Evolutionary conservation across 2,329 filamentous ascomycete species (phyloP).

Genomic region (Colletotrichum lindemuthianum): DNA sequence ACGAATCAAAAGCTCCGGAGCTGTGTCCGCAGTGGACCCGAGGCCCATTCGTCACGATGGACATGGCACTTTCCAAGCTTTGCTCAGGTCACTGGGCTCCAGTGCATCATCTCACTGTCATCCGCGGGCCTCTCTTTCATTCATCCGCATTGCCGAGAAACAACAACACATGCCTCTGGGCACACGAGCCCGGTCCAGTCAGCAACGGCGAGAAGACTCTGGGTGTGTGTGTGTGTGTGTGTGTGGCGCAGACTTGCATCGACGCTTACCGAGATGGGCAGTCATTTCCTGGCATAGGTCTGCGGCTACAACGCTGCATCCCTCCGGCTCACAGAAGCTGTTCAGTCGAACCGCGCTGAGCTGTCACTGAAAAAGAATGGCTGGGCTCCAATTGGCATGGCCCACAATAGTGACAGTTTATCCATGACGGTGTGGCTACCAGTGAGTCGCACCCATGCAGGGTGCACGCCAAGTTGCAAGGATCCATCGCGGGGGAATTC

Average conservation of each 20-base stretch:
- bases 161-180: too few species aligned
- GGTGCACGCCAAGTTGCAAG: slow-evolving; percentile 27
- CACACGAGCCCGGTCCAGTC: too few species aligned
- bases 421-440: slow-evolving; percentile 22
- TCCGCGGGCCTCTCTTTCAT: background rate
- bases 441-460: slow-evolving; percentile 13
- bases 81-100: background rate
- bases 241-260: too few species aligned
- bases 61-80: slow-evolving; percentile 15
- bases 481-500: slow-evolving; percentile 22
- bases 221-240: too few species aligned
- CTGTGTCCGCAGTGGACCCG: slow-evolving; percentile 13
- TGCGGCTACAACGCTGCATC: too few species aligned
- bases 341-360: too few species aligned
- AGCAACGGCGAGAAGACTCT: too few species aligned
- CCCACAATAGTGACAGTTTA: slow-evolving; percentile 7
- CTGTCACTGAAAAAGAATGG: slow-evolving; percentile 10
- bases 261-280: too few species aligned
- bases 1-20: slow-evolving; percentile 8
- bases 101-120: background rate
- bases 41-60: slow-evolving; percentile 4
- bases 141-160: background rate
- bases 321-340: background rate
- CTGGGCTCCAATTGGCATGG: slow-evolving; percentile 4
- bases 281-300: too few species aligned